Evolutionary conservation across 129 eudicot genomes (phyloP).

Genomic region (Ambrosia trifida): DNA sequence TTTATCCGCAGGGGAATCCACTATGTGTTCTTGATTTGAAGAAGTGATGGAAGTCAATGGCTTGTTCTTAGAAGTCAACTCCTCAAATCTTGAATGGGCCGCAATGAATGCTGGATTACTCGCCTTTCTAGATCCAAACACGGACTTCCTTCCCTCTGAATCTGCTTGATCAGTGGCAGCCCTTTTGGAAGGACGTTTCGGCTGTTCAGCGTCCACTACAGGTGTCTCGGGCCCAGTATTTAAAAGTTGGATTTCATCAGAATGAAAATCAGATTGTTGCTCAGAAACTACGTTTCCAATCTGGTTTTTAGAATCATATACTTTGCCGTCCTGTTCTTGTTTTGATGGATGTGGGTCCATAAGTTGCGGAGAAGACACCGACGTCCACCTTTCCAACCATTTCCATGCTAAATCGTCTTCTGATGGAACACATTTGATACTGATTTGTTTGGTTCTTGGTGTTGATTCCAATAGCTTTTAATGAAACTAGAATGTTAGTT

Average conservation of each 20-base stretch:
- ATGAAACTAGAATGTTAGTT: not conserved
- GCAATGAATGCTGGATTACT: constrained; percentile 80
- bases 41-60: constrained; percentile 1
- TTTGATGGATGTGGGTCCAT: constrained; percentile 28
- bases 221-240: constrained; percentile 16
- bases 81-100: constrained; percentile 86
- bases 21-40: constrained; percentile 16
- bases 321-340: constrained; percentile 31
- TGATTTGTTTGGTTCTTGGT: constrained; percentile 56
- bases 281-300: constrained; percentile 19
- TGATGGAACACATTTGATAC: constrained; percentile 61
- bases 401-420: constrained; percentile 67
- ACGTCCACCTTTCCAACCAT: constrained; percentile 91
- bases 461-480: constrained; percentile 68
- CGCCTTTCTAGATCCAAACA: constrained; percentile 60
- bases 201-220: constrained; percentile 37
- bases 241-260: not conserved
- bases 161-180: constrained; percentile 53
- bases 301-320: constrained; percentile 20
- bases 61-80: constrained; percentile 50
- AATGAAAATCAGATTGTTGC: constrained; percentile 9
- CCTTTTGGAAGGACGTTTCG: constrained; percentile 43
- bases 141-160: constrained; percentile 56
- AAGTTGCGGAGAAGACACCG: constrained; percentile 47
- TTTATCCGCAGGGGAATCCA: constrained; percentile 37